A percentile compares a stretch with the other conserved stretches of the same genome.
phyloP scores from a whole-genome alignment of 305 asterid genomes.

The Fraxinus greggii region DNA sequence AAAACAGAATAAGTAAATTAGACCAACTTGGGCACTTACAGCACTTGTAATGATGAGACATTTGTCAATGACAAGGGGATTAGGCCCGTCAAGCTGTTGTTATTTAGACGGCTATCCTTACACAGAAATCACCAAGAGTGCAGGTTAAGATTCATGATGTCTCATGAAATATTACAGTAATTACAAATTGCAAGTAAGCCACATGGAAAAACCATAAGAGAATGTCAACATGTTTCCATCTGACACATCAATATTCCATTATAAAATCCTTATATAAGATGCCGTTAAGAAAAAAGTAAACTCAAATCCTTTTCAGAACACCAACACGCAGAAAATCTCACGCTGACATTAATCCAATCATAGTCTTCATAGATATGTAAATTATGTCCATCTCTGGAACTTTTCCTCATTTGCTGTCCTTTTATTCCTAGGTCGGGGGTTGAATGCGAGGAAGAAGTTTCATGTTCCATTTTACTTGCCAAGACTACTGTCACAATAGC shows the following conservation, averaged over 20 bases:
- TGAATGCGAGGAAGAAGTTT: neutral
- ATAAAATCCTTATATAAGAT: neutral
- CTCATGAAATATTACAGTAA: neutral
- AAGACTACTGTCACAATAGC: neutral
- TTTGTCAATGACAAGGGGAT: constrained; percentile 51
- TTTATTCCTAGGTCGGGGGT: neutral
- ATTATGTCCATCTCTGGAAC: neutral
- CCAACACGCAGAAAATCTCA: neutral
- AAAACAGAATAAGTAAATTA: neutral
- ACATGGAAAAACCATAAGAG: neutral
- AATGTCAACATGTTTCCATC: neutral
- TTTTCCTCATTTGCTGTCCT: neutral
- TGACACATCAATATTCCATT: neutral
- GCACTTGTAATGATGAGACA: constrained; percentile 50
- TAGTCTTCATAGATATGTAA: neutral
- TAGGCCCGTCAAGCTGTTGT: constrained; percentile 48
- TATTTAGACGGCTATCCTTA: constrained; percentile 56
- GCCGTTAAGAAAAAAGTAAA: neutral
- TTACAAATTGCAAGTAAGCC: neutral
- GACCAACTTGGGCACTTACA: constrained; percentile 41
- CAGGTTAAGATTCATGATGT: neutral
- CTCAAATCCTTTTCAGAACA: neutral
- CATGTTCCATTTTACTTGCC: neutral
- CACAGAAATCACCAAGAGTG: constrained; percentile 26
- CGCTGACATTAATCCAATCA: neutral